Evolutionary conservation across 495 filamentous ascomycete genomes (phyloP).

Genomic region (Penicillium coprophilum): DNA sequence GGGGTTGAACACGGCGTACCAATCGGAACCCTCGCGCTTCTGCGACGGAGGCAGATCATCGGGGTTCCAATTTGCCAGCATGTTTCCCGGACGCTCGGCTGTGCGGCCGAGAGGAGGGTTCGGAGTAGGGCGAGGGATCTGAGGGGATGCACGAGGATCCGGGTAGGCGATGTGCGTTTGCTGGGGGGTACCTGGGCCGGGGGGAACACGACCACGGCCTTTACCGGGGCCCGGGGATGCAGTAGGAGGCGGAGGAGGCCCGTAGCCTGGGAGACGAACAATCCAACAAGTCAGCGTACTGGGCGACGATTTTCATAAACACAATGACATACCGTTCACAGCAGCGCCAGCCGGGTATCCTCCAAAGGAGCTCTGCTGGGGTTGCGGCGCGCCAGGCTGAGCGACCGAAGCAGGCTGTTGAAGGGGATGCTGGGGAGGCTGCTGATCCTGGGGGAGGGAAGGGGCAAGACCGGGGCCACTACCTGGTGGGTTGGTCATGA

Average conservation of each 20-base stretch:
- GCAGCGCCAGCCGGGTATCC: slow-evolving; percentile 63
- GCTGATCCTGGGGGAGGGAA: slow-evolving; percentile 66
- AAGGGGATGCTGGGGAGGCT: slow-evolving; percentile 59
- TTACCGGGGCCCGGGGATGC: slow-evolving; percentile 85
- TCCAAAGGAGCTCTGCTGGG: slow-evolving; percentile 56
- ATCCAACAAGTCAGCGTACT: slow-evolving; percentile 29
- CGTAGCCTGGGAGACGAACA: slow-evolving; percentile 49
- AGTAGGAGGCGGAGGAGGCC: slow-evolving; percentile 73
- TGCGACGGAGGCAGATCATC: slow-evolving; percentile 78
- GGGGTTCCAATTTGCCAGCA: slow-evolving; percentile 81
- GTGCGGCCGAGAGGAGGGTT: slow-evolving; percentile 48
- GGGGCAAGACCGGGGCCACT: slow-evolving; percentile 88
- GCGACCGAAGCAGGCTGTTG: slow-evolving; percentile 59
- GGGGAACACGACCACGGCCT: slow-evolving; percentile 54
- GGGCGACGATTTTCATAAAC: slow-evolving; percentile 16
- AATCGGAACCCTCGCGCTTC: slow-evolving; percentile 80
- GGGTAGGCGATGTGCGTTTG: slow-evolving; percentile 83
- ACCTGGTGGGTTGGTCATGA: slow-evolving; percentile 87
- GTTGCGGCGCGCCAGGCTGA: slow-evolving; percentile 63
- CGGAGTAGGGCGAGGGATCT: slow-evolving; percentile 77
- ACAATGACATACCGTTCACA: slow-evolving; percentile 62
- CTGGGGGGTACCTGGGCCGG: slow-evolving; percentile 85
- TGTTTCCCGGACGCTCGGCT: slow-evolving; percentile 63
- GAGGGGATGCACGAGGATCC: slow-evolving; percentile 78
- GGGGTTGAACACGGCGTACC: slow-evolving; percentile 90